A percentile compares a stretch with the other conserved stretches of the same genome.
These are phyloP conservation scores for Didymella glomerata DNA, from an alignment of 2,329 filamentous ascomycete genomes.

Conservation along the genomic window DNA sequence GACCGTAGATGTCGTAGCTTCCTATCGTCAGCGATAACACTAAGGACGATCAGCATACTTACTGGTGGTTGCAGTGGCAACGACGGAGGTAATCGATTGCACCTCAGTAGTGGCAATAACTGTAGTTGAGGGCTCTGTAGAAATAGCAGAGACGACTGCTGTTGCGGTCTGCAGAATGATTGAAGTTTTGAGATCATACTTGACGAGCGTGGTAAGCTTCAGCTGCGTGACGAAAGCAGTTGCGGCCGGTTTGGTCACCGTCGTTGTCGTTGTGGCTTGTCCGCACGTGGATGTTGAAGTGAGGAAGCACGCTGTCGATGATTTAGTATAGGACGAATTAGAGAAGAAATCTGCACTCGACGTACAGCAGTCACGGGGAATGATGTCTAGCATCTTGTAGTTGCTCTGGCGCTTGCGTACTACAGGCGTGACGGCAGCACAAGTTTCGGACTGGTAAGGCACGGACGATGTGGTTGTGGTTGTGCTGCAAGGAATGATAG, in stretches of 20 bases:
- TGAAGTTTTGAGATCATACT: background rate
- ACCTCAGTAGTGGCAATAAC: background rate
- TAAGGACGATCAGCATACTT: background rate
- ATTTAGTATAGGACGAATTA: background rate
- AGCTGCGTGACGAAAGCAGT: background rate
- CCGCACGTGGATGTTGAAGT: background rate
- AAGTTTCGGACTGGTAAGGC: background rate
- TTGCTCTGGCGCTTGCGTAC: background rate
- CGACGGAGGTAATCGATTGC: background rate
- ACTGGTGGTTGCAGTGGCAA: background rate
- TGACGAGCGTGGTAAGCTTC: background rate
- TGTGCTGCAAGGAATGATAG: background rate
- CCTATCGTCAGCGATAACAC: background rate
- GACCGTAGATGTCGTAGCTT: background rate
- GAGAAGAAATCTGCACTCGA: background rate
- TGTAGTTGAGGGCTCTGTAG: background rate
- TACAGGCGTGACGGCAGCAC: background rate
- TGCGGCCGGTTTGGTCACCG: background rate
- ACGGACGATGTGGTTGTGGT: background rate
- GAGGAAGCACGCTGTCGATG: background rate
- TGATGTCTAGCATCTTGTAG: background rate
- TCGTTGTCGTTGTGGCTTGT: background rate
- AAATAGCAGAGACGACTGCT: background rate
- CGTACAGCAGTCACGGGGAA: slow-evolving; percentile 1
- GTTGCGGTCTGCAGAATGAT: background rate